Base-by-base conservation (phyloP, 2,329 filamentous ascomycete genomes). In the Colletotrichum musicola region DNA sequence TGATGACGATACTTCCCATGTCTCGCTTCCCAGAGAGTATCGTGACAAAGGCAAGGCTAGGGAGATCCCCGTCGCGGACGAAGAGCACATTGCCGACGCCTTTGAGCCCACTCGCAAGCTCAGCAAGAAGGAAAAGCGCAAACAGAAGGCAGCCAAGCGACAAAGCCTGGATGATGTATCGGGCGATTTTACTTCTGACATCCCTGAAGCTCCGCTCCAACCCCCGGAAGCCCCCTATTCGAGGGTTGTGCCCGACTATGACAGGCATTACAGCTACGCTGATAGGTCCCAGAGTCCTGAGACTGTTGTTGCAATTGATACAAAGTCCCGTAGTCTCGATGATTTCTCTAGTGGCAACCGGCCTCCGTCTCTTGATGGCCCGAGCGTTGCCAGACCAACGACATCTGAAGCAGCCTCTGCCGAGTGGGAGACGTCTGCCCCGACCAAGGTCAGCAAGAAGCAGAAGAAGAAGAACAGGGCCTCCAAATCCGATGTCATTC, bases 51-150 rank as follows among this genome's bases (percentile, higher is more conserved):
- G 55, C 18, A 77, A 77, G 50, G 55, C 22, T 14, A 65, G 56
- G 75, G 77, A 68, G 71, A 74, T 61, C 71, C 69, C 49, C 14
- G 20, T 20, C 4, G 12, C 50, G 13, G 51, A 68, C 13, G n/a
- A 49, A 60, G 55, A 53, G 22, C 62, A 18, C 18, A 50, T 18
- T 50, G 44, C 27, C 53, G 65, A 73, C 18, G 73, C 74, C 25
- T 49, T 66, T 27, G 68, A 74, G 53, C 68, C 73, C 12, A 53
- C 64, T 12, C 68, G 72, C 9, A 83, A 80, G 64, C 70, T 82
- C 50, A 84, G 78, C 74, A 86, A 84, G 73, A 86, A 85, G 74
- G 83, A 81, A 73, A 84, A 83, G 74, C 84, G 81, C 76, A 77
- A 79, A 16, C 81, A 85, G 35, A 85, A 84, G 74, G 79, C 78